Evolutionary conservation across 2,329 filamentous ascomycete genomes (phyloP).

Genomic region (Claviceps paspali): DNA sequence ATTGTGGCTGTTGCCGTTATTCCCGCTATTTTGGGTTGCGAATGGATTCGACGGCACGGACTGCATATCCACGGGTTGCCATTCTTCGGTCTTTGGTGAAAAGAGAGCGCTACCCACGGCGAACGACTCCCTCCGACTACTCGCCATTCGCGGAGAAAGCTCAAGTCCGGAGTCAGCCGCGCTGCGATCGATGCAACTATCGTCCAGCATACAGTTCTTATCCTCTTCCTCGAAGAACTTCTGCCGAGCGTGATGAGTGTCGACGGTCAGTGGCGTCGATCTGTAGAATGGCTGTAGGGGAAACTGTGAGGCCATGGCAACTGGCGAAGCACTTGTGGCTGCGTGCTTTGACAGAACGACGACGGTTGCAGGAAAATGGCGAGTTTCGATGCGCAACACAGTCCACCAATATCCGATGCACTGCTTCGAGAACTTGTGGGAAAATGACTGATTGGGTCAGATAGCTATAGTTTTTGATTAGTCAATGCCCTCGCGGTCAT

Average conservation of each 20-base stretch:
- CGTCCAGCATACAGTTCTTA: constrained; percentile 39
- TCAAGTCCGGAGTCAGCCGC: constrained; percentile 45
- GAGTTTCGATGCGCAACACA: background rate
- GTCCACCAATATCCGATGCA: background rate
- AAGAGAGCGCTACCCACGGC: constrained; percentile 40
- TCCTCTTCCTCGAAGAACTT: constrained; percentile 48
- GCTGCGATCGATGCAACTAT: constrained; percentile 43
- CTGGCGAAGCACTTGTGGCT: background rate
- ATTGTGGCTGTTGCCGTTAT: constrained; percentile 42
- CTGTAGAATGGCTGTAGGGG: constrained; percentile 36
- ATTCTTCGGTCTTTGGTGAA: constrained; percentile 49
- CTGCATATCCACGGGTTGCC: constrained; percentile 51
- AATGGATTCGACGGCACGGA: constrained; percentile 48
- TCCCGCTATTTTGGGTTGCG: constrained; percentile 31
- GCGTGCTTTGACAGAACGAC: too few relatives aligned
- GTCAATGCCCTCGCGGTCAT: background rate
- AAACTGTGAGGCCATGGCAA: constrained; percentile 35
- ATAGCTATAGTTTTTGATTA: background rate
- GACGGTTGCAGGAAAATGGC: background rate
- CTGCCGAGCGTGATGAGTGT: constrained; percentile 33
- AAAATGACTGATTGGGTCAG: background rate
- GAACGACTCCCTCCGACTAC: constrained; percentile 49
- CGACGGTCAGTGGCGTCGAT: constrained; percentile 33
- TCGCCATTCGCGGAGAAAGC: constrained; percentile 46
- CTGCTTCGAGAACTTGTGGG: too few relatives aligned